Percentiles rank a stretch among this genome's conserved stretches.
phyloP scores from a whole-genome alignment of 2,329 filamentous ascomycete genomes.

The Thielaviopsis euricoi region DNA sequence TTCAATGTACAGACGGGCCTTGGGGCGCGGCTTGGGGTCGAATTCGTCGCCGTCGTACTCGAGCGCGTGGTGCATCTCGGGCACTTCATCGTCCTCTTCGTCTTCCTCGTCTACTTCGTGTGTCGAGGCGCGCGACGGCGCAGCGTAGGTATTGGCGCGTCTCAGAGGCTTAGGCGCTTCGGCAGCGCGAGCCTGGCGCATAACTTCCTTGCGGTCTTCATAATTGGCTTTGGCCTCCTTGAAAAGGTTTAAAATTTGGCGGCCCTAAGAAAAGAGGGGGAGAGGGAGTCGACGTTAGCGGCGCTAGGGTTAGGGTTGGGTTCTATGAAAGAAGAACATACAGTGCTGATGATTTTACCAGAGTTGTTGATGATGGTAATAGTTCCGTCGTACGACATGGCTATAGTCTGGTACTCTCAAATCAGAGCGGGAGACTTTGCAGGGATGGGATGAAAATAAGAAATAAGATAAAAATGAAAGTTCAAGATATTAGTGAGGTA shows the following conservation, averaged over 20 bases:
- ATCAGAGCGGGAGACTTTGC: background rate
- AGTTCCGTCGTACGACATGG: slow-evolving; percentile 44
- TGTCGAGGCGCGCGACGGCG: slow-evolving; percentile 11
- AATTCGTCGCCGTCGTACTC: slow-evolving; percentile 20
- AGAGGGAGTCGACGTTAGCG: background rate
- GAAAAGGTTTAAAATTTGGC: slow-evolving; percentile 78
- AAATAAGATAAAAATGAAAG: no score
- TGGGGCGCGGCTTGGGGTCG: slow-evolving; percentile 9
- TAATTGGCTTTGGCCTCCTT: slow-evolving; percentile 84
- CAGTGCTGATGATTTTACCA: slow-evolving; percentile 78
- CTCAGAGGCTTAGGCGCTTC: slow-evolving; percentile 22
- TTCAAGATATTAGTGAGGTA: background rate
- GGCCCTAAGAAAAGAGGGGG: no score
- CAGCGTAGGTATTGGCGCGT: slow-evolving; percentile 15
- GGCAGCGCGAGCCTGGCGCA: slow-evolving; percentile 46
- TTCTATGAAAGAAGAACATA: slow-evolving; percentile 24
- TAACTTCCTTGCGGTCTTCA: slow-evolving; percentile 68
- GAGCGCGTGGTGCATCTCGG: slow-evolving; percentile 12
- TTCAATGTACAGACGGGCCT: slow-evolving; percentile 16
- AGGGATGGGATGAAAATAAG: background rate
- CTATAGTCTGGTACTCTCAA: background rate
- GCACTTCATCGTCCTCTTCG: slow-evolving; percentile 12
- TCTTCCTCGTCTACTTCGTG: slow-evolving; percentile 11
- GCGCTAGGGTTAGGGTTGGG: background rate
- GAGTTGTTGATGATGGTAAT: slow-evolving; percentile 83